These are phyloP conservation scores for Takashimella koratensis DNA, from an alignment of 1,284 basidiomycete genomes.

Conservation along the genomic window DNA sequence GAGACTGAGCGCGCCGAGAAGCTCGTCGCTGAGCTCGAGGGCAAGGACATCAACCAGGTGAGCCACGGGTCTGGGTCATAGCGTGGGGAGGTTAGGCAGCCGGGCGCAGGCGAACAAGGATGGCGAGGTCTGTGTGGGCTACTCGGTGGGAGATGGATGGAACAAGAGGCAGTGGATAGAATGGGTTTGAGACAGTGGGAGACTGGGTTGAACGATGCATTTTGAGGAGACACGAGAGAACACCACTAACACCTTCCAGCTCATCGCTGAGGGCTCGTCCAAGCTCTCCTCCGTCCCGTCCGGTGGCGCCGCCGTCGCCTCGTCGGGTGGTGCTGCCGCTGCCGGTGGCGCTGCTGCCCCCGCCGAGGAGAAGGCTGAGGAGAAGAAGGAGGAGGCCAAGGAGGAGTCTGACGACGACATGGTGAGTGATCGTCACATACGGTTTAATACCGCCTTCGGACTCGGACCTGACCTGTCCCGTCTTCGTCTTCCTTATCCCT, in stretches of 20 bases:
- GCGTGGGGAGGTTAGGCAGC: background rate
- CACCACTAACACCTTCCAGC: conserved; percentile 55
- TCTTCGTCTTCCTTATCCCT: conserved; percentile 48
- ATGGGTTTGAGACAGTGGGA: background rate
- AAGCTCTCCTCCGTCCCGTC: conserved; percentile 86
- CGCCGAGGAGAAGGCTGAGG: conserved; percentile 64
- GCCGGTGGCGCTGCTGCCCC: conserved; percentile 59
- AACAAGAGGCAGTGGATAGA: background rate
- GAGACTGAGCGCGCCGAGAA: conserved; percentile 79
- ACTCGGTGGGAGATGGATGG: background rate
- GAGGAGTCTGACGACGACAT: conserved; percentile 49
- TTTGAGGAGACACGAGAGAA: no score
- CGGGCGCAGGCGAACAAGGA: background rate
- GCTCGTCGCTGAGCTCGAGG: conserved; percentile 87
- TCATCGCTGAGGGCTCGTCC: conserved; percentile 87
- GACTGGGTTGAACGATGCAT: no score
- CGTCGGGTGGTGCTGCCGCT: conserved; percentile 43
- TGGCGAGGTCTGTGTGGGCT: background rate
- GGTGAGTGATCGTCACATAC: conserved; percentile 11
- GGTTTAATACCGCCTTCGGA: no score
- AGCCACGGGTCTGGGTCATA: conserved; percentile 26
- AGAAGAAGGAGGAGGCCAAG: conserved; percentile 57
- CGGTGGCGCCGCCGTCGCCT: conserved; percentile 44
- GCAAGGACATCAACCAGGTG: conserved; percentile 83
- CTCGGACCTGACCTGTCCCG: no score